Base-by-base conservation (phyloP, 768 basidiomycete species). In the Mycena amicta region DNA sequence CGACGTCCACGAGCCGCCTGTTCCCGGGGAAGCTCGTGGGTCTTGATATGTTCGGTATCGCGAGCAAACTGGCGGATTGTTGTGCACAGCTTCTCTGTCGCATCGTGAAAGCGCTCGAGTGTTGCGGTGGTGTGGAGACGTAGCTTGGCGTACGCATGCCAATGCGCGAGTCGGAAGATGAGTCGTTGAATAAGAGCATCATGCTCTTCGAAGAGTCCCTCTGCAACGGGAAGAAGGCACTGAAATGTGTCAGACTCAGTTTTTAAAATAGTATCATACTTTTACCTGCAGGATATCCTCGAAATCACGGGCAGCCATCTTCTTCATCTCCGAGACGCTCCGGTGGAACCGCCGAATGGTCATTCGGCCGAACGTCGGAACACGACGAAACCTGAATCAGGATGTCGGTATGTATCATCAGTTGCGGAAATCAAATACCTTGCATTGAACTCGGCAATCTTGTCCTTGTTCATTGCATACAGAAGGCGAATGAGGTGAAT, bases 221-320 rank as follows among this genome's bases (percentile, higher is more conserved):
- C 70, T n/a, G 74, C 74, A 0, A 60, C 70, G 0, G 77, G 76
- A 8, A 77, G 70, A 1, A 71, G 55, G 52, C 72, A 73, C 67
- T 70, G 41, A 22, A 45, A 27, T 13, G 16, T 31, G 13, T 25
- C 37, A 31, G 29, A 25, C 33, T 8, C 33, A 8, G 33, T 18
- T 54, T 26, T n/a, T n/a, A n/a, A 31, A 22, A 6, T 22, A 12
- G 41, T 22, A 26, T 26, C 25, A 16, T 31, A 37, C 11, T 37
- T 18, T 8, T 18, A 68, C 69, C 71, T 74, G 60, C 1, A 66
- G 31, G 0, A 68, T 23, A 27, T 78, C 73, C 50, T 77, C 72
- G 30, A 68, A 78, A 37, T 77, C 68, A 0, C 68, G 59, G 1
- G 72, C 77, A 2, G 71, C 68, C 3, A 69, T 51, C 13, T 73